Conservation (phyloP, 2,329 filamentous ascomycete genomes). For the Phyllosticta capitalensis region DNA sequence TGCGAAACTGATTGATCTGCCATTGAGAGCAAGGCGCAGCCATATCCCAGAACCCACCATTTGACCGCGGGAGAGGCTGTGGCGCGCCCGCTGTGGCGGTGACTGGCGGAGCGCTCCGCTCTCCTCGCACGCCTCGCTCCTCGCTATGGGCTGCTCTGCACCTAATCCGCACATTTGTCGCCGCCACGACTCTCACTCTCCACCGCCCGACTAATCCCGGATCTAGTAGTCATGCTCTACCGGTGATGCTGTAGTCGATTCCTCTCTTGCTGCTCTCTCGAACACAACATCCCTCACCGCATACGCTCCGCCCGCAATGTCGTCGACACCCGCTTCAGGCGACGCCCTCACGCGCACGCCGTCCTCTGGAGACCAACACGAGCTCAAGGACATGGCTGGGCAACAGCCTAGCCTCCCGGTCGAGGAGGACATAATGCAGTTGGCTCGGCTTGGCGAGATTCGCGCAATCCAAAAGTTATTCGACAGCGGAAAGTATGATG, state of each 20-base stretch:
- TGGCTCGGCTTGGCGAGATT: slow-evolving; percentile 81
- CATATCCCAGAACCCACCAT: neutral
- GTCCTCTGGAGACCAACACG: slow-evolving; percentile 19
- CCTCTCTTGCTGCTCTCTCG: neutral
- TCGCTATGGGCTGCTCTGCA: neutral
- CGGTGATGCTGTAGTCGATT: slow-evolving; percentile 6
- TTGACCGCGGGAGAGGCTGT: neutral
- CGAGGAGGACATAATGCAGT: slow-evolving; percentile 87
- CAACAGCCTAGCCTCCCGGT: slow-evolving; percentile 34
- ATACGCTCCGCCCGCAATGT: neutral
- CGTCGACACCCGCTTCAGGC: neutral
- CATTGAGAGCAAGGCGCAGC: neutral
- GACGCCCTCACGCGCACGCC: slow-evolving; percentile 1
- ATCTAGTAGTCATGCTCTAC: slow-evolving; percentile 6
- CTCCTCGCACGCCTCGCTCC: neutral
- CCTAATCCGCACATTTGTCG: neutral
- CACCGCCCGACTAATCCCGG: neutral
- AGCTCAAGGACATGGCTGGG: slow-evolving; percentile 28
- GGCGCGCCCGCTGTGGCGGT: neutral
- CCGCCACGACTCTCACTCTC: neutral
- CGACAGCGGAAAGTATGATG: slow-evolving; percentile 69
- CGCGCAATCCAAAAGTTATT: slow-evolving; percentile 82
- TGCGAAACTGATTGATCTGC: neutral
- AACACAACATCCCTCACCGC: neutral
- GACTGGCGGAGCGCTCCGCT: neutral